Evolutionary conservation across 495 filamentous ascomycete species (phyloP).

Genomic region (Trichoderma virens): DNA sequence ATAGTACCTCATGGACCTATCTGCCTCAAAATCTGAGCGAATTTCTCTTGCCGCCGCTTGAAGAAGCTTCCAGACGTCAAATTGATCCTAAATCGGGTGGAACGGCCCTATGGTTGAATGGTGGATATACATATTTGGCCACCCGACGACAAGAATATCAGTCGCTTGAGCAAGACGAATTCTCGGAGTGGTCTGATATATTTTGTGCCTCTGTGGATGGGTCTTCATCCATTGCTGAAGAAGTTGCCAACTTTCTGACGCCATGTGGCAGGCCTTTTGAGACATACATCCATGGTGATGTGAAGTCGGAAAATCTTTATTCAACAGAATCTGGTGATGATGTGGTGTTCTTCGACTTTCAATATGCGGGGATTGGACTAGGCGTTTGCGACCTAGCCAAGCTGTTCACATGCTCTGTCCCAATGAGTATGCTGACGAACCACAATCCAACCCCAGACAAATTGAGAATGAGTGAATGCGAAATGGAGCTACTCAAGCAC

Average conservation of each 20-base stretch:
- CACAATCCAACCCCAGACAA: slow-evolving; percentile 15
- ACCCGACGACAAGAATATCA: slow-evolving; percentile 32
- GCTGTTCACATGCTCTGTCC: slow-evolving; percentile 32
- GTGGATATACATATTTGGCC: slow-evolving; percentile 41
- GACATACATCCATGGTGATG: slow-evolving; percentile 40
- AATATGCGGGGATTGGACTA: slow-evolving; percentile 37
- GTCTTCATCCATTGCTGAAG: neutral
- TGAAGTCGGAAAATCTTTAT: slow-evolving; percentile 38
- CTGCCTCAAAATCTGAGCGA: slow-evolving; percentile 13
- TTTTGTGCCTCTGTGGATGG: slow-evolving; percentile 18
- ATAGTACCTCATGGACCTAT: slow-evolving; percentile 26
- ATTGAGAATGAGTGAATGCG: slow-evolving; percentile 22
- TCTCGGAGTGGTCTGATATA: slow-evolving; percentile 26
- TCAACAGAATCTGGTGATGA: slow-evolving; percentile 20
- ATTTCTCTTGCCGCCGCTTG: slow-evolving; percentile 26
- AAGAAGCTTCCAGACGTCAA: slow-evolving; percentile 21
- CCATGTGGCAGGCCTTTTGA: slow-evolving; percentile 13
- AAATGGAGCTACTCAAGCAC: slow-evolving; percentile 26
- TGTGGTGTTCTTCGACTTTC: slow-evolving; percentile 41
- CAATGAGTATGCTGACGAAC: slow-evolving; percentile 17
- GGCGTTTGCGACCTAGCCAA: slow-evolving; percentile 42
- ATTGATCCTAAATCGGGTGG: slow-evolving; percentile 10
- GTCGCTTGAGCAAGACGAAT: slow-evolving; percentile 17
- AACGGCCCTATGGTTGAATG: slow-evolving; percentile 32
- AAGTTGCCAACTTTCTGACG: slow-evolving; percentile 14